Percentiles rank a stretch among this genome's conserved stretches.
Evolutionary conservation across 2,329 filamentous ascomycete species (phyloP).

Genomic region (Sporothrix inflata): DNA sequence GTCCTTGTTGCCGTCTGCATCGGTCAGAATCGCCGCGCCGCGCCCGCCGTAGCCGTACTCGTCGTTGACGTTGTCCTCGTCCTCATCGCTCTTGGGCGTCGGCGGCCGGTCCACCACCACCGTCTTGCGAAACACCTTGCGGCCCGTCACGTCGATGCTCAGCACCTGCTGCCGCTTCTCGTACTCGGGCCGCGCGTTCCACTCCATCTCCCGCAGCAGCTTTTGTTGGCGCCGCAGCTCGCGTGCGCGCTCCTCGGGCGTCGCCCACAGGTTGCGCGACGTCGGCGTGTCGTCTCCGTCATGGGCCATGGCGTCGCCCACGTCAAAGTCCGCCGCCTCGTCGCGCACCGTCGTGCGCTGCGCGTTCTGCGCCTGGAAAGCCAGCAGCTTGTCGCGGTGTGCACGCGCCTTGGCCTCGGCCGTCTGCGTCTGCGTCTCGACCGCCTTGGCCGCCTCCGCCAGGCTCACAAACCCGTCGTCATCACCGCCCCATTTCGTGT

Average conservation of each 20-base stretch:
- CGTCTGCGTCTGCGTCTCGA: slow-evolving; percentile 45
- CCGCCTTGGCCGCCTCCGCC: slow-evolving; percentile 55
- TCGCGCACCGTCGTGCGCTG: slow-evolving; percentile 82
- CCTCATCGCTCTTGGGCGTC: slow-evolving; percentile 47
- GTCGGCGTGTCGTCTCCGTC: slow-evolving; percentile 21
- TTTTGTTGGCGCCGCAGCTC: slow-evolving; percentile 87
- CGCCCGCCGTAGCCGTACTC: slow-evolving; percentile 39
- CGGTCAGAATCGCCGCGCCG: slow-evolving; percentile 36
- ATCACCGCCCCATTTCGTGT: slow-evolving; percentile 35
- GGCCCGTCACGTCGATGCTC: slow-evolving; percentile 79
- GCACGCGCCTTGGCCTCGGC: slow-evolving; percentile 71
- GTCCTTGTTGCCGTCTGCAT: slow-evolving; percentile 43
- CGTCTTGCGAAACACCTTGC: slow-evolving; percentile 75
- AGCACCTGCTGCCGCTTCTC: slow-evolving; percentile 85
- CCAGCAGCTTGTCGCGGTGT: slow-evolving; percentile 79
- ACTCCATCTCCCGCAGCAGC: slow-evolving; percentile 81
- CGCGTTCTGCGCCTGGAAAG: slow-evolving; percentile 85
- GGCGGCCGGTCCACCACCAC: slow-evolving; percentile 62
- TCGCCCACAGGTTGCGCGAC: slow-evolving; percentile 78
- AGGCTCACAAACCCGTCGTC: slow-evolving; percentile 59
- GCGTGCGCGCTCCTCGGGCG: slow-evolving; percentile 76
- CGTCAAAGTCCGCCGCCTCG: slow-evolving; percentile 71
- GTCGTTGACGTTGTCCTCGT: slow-evolving; percentile 20
- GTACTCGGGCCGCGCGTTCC: slow-evolving; percentile 81
- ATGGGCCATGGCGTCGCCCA: slow-evolving; percentile 43